Percentiles rank a stretch among this genome's conserved stretches.
phyloP scores from a whole-genome alignment of 2,329 filamentous ascomycete genomes.

The Alternaria brassicicola region DNA sequence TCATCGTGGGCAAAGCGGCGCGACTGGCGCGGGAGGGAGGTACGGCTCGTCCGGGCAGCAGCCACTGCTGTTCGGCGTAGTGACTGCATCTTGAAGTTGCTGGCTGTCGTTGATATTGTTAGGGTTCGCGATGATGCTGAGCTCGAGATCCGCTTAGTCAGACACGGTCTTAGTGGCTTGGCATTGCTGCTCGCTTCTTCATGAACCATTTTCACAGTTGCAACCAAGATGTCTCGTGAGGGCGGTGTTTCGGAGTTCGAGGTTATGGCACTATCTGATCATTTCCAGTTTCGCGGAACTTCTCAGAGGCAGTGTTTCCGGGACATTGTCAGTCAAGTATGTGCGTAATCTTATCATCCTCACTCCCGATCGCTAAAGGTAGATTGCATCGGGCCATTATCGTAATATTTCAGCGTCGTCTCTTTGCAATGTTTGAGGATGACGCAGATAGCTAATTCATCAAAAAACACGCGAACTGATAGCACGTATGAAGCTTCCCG shows the following conservation, averaged over 20 bases:
- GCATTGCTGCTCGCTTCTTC: background rate
- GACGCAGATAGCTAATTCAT: background rate
- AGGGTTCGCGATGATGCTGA: slow-evolving; percentile 35
- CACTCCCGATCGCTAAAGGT: background rate
- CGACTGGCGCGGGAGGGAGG: slow-evolving; percentile 45
- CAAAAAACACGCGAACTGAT: background rate
- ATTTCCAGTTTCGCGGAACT: background rate
- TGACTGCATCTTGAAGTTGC: slow-evolving; percentile 52
- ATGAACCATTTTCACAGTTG: background rate
- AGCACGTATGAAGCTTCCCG: background rate
- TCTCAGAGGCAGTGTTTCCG: fast-evolving
- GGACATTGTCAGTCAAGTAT: background rate
- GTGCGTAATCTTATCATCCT: background rate
- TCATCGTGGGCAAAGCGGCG: slow-evolving; percentile 51
- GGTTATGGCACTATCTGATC: background rate
- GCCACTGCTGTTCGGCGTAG: slow-evolving; percentile 52
- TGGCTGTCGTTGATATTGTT: slow-evolving; percentile 27
- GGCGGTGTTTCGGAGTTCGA: background rate
- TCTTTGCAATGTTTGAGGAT: background rate
- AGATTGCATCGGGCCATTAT: background rate
- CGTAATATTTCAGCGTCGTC: background rate
- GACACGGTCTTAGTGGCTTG: slow-evolving; percentile 20
- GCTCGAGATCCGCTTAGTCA: slow-evolving; percentile 28
- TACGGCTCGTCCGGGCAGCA: slow-evolving; percentile 49
- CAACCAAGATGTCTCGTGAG: too few relatives aligned